Base-by-base conservation (phyloP, 345 rosid genomes). In the Dipteronia dyeriana region DNA sequence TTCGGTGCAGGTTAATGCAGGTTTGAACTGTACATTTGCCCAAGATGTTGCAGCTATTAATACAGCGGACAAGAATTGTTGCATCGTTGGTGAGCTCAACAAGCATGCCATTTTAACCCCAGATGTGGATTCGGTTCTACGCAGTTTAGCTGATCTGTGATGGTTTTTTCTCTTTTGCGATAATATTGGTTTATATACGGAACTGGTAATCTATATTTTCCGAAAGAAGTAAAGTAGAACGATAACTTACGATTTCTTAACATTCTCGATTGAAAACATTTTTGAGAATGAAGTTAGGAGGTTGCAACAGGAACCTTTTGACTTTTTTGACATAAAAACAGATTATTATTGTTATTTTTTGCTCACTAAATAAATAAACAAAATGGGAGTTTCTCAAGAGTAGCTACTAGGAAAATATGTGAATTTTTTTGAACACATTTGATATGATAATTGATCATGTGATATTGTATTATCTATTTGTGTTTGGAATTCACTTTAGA, bases 61-160 rank as follows among this genome's bases (percentile, higher is more conserved):
- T 68, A 80, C 88, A 7, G 82, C 70, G 20, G 86, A 87, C 78
- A 88, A 90, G 84, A 85, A 73, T 1, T 93, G 89, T 64, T 83
- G 90, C 65, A 66, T 77, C 13, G 77, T 91, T 49, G 96, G 94
- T 71, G 91, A 92, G 81, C 84, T 92, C 60, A 68, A 77, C 80
- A 91, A 90, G 87, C 94, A 90, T 3, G 91, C 85, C 25, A 83
- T 86, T 77, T 68, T 93, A 56, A 88, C 91, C 26, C 99, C 94
- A 34, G 94, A 90, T 72, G 76, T 93, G 17, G 88, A 90, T 80
- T 88, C 89, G 3, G 45, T 90, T 81, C 67, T 92, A 51, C 79
- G 84, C 43, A 77, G 83, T 66, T 76, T 87, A 76, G 69, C 74
- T 60, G 73, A 86, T 76, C 63, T 77, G 7, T 86, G 69, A 85